Evolutionary conservation across 805 yeast genomes (phyloP), one percentile per base, ranked within the genome.

Genomic region (Candida ipomoeae): DNA sequence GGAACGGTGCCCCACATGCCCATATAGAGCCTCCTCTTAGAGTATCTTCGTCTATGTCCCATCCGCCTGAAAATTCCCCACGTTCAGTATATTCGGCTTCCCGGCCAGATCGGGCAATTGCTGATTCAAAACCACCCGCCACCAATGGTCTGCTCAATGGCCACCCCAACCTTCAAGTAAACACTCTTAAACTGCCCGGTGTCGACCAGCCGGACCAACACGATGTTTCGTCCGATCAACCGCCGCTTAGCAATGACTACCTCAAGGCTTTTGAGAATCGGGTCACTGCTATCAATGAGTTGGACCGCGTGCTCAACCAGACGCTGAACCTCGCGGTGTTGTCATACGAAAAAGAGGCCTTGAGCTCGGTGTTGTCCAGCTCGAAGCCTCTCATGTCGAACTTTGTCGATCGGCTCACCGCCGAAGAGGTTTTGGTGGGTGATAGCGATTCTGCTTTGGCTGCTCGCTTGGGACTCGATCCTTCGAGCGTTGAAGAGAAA

Each of bases 361-460:
- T 54, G 39, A 44, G 40, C 21, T 35, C 57, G 32, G 41, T 56
- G 44, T 46, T 56, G 49, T 44, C 55, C 40, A 15, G 58, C 34
- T 57, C 69, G 20, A 57, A 62, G 44, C 59, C 61, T 18, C 44
- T 67, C 20, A 59, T 71, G 11, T 49, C 63, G 43, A 69, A 66
- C 53, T 70, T 65, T 53, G 58, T 70, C 29, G 74, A 70, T 33
- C 59, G 74, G 15, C 67, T 67, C 20, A 65, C 70, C 14, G 63
- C 71, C 18, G 74, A 70, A 50, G 71, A 67, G 48, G 60, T 68
- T 23, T 58, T 67, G 48, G 43, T 49, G 14, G 50, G 46, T 15
- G 52, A 41, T 29, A 46, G 44, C 32, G 51, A 31, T 18, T 44
- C 48, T 3, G 51, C 52, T 13, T 48, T 52, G 17, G 44, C 51